A percentile compares a stretch with the other conserved stretches of the same genome.
These are phyloP conservation scores for Cercophora sp. DNA, from an alignment of 495 filamentous ascomycete genomes.

Conservation along the genomic window DNA sequence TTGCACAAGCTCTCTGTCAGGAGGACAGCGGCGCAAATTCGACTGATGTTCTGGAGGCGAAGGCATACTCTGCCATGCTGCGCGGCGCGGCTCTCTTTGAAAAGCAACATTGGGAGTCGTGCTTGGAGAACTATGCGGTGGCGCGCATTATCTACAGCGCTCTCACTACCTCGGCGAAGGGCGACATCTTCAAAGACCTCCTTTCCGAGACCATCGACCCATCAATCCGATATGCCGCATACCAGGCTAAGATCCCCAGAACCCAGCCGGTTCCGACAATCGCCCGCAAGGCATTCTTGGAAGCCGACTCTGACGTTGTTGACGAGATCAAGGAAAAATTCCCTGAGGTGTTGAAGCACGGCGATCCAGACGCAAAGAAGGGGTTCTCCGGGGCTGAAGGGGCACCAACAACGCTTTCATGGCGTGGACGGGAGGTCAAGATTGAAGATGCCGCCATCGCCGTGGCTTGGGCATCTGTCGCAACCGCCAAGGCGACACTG, in stretches of 20 bases:
- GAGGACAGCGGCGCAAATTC: conserved; percentile 57
- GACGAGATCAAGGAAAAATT: conserved; percentile 67
- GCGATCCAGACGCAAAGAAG: conserved; percentile 55
- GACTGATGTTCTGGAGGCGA: conserved; percentile 77
- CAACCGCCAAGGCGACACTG: conserved; percentile 50
- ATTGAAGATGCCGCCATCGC: conserved; percentile 94
- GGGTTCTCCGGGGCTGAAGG: conserved; percentile 50
- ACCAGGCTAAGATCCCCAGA: conserved; percentile 79
- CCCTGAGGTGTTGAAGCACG: conserved; percentile 62
- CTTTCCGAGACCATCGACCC: conserved; percentile 78
- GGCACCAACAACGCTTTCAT: conserved; percentile 73
- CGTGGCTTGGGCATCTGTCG: conserved; percentile 56
- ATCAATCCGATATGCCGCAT: conserved; percentile 89
- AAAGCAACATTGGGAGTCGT: conserved; percentile 79
- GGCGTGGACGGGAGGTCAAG: conserved; percentile 82
- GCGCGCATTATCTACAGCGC: conserved; percentile 79
- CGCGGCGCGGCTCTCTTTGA: conserved; percentile 75
- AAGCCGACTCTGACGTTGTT: conserved; percentile 57
- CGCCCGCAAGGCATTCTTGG: conserved; percentile 69
- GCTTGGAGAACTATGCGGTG: conserved; percentile 68
- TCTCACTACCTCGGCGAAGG: conserved; percentile 53
- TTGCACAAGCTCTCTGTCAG: conserved; percentile 63
- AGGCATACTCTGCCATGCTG: conserved; percentile 73
- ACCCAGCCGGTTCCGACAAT: conserved; percentile 75
- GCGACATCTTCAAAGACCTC: conserved; percentile 79